A percentile compares a stretch with the other conserved stretches of the same genome.
These are phyloP conservation scores for Malassezia yamatoensis DNA, from an alignment of 1,284 basidiomycete species.

Conservation along the genomic window DNA sequence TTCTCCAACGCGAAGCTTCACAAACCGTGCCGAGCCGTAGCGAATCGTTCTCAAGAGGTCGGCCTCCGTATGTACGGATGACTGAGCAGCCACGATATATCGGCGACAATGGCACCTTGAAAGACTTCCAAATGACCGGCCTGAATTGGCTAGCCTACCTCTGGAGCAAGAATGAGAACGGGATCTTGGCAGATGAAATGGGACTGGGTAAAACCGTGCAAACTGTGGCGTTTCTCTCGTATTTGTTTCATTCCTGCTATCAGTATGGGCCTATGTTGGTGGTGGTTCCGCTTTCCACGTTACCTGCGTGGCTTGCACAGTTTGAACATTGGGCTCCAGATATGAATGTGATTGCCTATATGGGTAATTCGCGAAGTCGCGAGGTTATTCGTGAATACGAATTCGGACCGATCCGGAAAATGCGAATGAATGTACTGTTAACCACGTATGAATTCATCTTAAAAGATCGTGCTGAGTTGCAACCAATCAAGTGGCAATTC, in stretches of 20 bases:
- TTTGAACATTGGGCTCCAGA: slow-evolving; percentile 93
- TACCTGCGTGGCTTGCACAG: slow-evolving; percentile 96
- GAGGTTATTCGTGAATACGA: slow-evolving; percentile 70
- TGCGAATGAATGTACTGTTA: slow-evolving; percentile 85
- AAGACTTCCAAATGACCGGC: slow-evolving; percentile 96
- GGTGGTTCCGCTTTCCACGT: slow-evolving; percentile 92
- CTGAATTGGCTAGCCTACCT: slow-evolving; percentile 96
- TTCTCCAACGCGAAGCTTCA: slow-evolving; percentile 66
- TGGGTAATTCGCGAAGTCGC: slow-evolving; percentile 81
- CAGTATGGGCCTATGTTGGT: slow-evolving; percentile 92
- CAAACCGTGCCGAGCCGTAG: slow-evolving; percentile 81
- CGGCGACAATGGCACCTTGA: slow-evolving; percentile 60
- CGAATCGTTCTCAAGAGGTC: slow-evolving; percentile 58
- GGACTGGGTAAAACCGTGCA: slow-evolving; percentile 93
- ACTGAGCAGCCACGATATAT: slow-evolving; percentile 84
- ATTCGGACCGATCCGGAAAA: slow-evolving; percentile 66
- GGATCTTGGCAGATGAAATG: slow-evolving; percentile 98
- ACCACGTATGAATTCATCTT: slow-evolving; percentile 99
- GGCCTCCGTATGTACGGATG: slow-evolving; percentile 78
- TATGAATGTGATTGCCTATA: slow-evolving; percentile 78
- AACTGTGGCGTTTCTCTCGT: slow-evolving; percentile 92
- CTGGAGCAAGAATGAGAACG: slow-evolving; percentile 89
- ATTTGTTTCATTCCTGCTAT: slow-evolving; percentile 84
- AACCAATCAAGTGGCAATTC: slow-evolving; percentile 91
- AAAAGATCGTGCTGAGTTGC: slow-evolving; percentile 81